Conservation (phyloP, 2,329 filamentous ascomycete genomes). For the Sporothrix humicola region DNA sequence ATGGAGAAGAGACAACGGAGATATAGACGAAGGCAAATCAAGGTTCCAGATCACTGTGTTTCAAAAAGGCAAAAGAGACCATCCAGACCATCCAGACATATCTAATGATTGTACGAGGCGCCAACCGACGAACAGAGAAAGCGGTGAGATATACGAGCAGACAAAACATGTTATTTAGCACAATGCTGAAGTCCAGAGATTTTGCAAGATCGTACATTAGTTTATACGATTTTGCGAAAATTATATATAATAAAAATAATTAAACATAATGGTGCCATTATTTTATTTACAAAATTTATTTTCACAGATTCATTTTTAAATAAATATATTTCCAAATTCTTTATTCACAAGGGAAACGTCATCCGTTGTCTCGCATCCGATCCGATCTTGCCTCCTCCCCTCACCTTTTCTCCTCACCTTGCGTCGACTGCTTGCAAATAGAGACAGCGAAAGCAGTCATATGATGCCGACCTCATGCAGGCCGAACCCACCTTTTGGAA, state of each 20-base stretch:
- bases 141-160: not conserved
- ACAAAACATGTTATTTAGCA: not conserved
- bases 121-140: not conserved
- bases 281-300: not conserved
- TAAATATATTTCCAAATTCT: not conserved
- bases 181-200: no score
- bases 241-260: no score
- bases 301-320: not conserved
- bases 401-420: not conserved
- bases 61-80: not conserved
- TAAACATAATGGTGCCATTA: no score
- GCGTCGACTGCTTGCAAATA: not conserved
- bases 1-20: no score
- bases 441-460: conserved; percentile 12
- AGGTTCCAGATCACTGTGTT: not conserved
- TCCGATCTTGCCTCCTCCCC: not conserved
- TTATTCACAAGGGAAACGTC: not conserved
- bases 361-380: not conserved
- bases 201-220: no score
- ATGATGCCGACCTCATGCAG: conserved; percentile 24
- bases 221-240: no score
- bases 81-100: not conserved
- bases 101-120: not conserved
- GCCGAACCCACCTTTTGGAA: not conserved
- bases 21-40: not conserved